Conservation (phyloP, 805 yeast species). For the Sugiyamaella lignohabitans region DNA sequence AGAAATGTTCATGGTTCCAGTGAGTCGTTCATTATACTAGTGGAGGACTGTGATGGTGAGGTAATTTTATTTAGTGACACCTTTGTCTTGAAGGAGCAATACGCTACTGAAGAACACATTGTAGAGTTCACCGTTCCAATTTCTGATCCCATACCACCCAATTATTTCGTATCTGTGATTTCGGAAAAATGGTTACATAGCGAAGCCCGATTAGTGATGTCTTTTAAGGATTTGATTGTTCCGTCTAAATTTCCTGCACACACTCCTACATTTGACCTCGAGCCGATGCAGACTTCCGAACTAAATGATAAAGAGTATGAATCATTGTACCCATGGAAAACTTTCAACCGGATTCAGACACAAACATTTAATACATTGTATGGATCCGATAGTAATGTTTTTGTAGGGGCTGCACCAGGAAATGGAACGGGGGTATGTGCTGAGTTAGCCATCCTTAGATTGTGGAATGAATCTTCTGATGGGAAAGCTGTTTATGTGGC, state of each 20-base stretch:
- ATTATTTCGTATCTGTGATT: conserved; percentile 60
- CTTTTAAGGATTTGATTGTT: conserved; percentile 43
- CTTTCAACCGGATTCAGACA: conserved; percentile 69
- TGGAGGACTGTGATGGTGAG: conserved; percentile 83
- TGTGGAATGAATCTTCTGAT: conserved; percentile 56
- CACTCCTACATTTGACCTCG: conserved; percentile 49
- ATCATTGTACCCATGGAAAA: conserved; percentile 41
- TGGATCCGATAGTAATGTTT: conserved; percentile 49
- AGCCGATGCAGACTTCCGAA: conserved; percentile 44
- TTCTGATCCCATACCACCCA: conserved; percentile 55
- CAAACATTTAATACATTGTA: conserved; percentile 60
- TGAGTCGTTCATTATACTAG: conserved; percentile 62
- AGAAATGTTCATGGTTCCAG: conserved; percentile 50
- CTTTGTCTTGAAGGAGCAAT: conserved; percentile 45
- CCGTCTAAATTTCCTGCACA: conserved; percentile 64
- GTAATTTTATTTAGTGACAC: conserved; percentile 53
- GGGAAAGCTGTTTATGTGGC: conserved; percentile 71
- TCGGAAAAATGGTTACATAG: conserved; percentile 87
- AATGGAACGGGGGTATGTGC: conserved; percentile 68
- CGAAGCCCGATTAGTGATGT: conserved; percentile 54
- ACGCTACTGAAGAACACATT: conserved; percentile 47
- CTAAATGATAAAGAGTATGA: conserved; percentile 45
- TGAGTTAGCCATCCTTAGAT: conserved; percentile 63
- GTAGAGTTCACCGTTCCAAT: conserved; percentile 62
- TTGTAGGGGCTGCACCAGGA: conserved; percentile 70